Evolutionary conservation across 2,329 filamentous ascomycete genomes (phyloP), one percentile per base, ranked within the genome.

Genomic region (Ceratocystis variospora): DNA sequence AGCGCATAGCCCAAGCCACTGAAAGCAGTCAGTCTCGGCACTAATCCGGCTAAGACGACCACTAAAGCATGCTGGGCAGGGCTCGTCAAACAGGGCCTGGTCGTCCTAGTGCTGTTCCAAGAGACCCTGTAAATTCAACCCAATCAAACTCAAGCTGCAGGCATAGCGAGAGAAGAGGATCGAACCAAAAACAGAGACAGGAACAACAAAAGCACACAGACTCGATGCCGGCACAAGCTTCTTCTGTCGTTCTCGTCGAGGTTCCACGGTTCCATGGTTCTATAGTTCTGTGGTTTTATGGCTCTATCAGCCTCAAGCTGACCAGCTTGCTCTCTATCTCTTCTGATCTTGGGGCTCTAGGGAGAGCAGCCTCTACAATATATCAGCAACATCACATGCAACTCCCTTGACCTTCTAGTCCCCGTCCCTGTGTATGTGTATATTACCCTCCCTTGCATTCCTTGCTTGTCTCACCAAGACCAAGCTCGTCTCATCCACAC

Each of bases 121-220:
- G 25, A 28, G 12, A 22, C n/a, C 50, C n/a, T 48, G 17, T 15
- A 25, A 33, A 15, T 3, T 7, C 22, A 57, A 3, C 4, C n/a
- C 22, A 57, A 28, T n/a, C 53, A 12, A 5, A 31, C 25, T 3
- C 8, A 15, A 31, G 53, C 17, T 17, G 7, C 19, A 57, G 53
- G 48, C n/a, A 17, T 33, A n/a, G 53, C 22, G 53, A 57, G 53
- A 57, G 22, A 57, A 57, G 22, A 57, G 53, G 53, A 57, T 57
- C 28, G 25, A 57, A 31, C 53, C 48, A 53, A n/a, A 50, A 53
- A 57, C 53, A 31, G 19, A 31, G 22, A 57, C 53, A 57, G 31
- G 53, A 12, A 31, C 53, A 31, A 31, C 8, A 57, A 12, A 31
- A 15, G 53, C 50, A 31, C 53, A 57, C 53, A 57, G 53, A 57